phyloP scores from a whole-genome alignment of 1,139 yeast genomes.

The Suhomyces taliae region DNA sequence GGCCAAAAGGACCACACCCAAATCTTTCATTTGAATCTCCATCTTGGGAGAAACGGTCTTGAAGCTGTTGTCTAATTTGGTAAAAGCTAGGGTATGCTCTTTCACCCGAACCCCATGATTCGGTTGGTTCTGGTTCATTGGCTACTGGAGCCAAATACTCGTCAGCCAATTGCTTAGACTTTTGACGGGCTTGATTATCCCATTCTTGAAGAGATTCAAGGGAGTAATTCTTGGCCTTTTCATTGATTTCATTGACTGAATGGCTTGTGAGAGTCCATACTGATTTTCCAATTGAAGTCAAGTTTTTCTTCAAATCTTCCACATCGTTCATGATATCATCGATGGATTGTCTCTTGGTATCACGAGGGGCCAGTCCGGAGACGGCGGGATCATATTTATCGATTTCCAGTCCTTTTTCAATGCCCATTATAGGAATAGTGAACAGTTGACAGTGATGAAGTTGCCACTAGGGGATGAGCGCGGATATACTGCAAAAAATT shows the following conservation, averaged over 20 bases:
- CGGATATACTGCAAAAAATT: not conserved
- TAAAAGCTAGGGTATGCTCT: slow-evolving; percentile 4
- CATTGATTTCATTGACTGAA: slow-evolving; percentile 26
- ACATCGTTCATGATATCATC: slow-evolving; percentile 23
- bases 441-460: not conserved
- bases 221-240: slow-evolving; percentile 21
- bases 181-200: slow-evolving; percentile 6
- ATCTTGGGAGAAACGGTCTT: not conserved
- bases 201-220: not conserved
- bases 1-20: not conserved
- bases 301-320: slow-evolving; percentile 19
- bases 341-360: slow-evolving; percentile 1
- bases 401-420: not conserved
- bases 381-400: not conserved
- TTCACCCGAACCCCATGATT: not conserved
- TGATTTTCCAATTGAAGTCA: slow-evolving; percentile 18
- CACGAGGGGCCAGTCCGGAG: not conserved
- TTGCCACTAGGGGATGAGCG: not conserved
- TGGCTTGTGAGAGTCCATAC: slow-evolving; percentile 25
- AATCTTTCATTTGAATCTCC: not conserved
- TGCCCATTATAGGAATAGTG: not conserved
- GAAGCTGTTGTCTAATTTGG: slow-evolving; percentile 1
- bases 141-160: not conserved
- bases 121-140: too few species aligned
- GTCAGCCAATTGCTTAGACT: slow-evolving; percentile 1